Evolutionary conservation across 75 land plant genomes (phyloP).

Genomic region (Pseudotsuga menziesii): DNA sequence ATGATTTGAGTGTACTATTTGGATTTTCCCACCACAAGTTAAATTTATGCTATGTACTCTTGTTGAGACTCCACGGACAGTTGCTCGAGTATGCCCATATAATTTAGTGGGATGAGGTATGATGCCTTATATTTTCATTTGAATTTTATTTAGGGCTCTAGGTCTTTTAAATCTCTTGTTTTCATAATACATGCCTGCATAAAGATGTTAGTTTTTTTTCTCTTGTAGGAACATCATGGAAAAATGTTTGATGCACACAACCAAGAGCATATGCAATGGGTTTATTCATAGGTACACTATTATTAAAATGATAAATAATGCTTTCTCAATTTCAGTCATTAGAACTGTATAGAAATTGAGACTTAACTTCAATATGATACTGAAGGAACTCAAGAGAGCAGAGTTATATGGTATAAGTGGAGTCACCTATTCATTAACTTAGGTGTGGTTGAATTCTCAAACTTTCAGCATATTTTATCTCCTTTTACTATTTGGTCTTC

Average conservation of each 20-base stretch:
- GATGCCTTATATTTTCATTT: neutral
- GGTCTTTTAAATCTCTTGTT: conserved; percentile 2
- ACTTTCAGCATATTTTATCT: too few species aligned
- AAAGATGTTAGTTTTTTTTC: conserved; percentile 3
- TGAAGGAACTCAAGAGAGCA: conserved; percentile 90
- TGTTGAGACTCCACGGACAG: conserved; percentile 95
- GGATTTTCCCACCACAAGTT: conserved; percentile 98
- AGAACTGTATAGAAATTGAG: neutral
- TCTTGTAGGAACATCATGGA: conserved; percentile 67
- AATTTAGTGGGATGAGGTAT: conserved; percentile 97
- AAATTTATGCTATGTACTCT: conserved; percentile 97
- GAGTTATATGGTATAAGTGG: conserved; percentile 95
- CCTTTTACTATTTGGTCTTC: too few species aligned
- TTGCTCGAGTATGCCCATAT: conserved; percentile 99
- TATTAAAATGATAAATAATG: neutral
- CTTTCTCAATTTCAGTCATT: neutral
- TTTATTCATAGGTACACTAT: conserved; percentile 66
- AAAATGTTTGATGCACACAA: conserved; percentile 92
- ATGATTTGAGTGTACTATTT: conserved; percentile 94
- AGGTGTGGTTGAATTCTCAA: conserved; percentile 38
- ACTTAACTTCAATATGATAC: neutral
- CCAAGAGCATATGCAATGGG: conserved; percentile 97
- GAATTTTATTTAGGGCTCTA: neutral
- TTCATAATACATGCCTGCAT: neutral
- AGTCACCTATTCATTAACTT: conserved; percentile 93